Evolutionary conservation across 192 early-diverging fungal species (phyloP), one percentile per base, ranked within the genome.

Genomic region (Pilobolus umbonatus): DNA sequence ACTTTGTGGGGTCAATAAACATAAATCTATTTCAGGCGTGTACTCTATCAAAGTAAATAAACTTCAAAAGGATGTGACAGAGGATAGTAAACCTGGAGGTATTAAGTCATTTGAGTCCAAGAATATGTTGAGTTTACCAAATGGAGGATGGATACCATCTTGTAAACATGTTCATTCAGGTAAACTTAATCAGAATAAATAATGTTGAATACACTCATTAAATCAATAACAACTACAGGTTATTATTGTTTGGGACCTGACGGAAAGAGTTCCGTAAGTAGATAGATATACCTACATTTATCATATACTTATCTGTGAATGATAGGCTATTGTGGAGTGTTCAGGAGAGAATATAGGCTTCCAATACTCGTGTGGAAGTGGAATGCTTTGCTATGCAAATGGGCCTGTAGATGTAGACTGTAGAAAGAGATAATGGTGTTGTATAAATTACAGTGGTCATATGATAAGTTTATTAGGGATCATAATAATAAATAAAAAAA

Each of bases 301-400:
- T 36, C 5, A 36, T 28, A 1, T 43, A 1, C 42, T 14, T 43
- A 4, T 43, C 5, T 43, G 4, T 4, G 15, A 9, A 24, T 48
- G 19, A 47, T 47, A 48, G 46, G 22, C 22, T 25, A 26, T 48
- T 26, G 47, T 49, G 14, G 47, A 49, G 17, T 49, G 47, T 15
- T 49, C 29, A 28, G 47, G 47, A 15, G 47, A 49, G 29, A 49
- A 49, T 14, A 49, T 49, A n/a, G 47, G 47, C 12, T 49, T 49
- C 17, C 47, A 49, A 29, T 49, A 28, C 29, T 49, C 25, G 29
- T 49, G 47, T 49, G 47, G 47, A 49, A 29, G n/a, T 29, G 5
- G 9, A 5, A 9, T 49, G 47, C 29, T 49, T 29, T 49, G 47
- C n/a, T 49, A 49, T 28, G 11, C 47, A 15, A 28, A 28, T 49